phyloP scores from a whole-genome alignment of 2,329 filamentous ascomycete species.

The Thelonectria discophora region DNA sequence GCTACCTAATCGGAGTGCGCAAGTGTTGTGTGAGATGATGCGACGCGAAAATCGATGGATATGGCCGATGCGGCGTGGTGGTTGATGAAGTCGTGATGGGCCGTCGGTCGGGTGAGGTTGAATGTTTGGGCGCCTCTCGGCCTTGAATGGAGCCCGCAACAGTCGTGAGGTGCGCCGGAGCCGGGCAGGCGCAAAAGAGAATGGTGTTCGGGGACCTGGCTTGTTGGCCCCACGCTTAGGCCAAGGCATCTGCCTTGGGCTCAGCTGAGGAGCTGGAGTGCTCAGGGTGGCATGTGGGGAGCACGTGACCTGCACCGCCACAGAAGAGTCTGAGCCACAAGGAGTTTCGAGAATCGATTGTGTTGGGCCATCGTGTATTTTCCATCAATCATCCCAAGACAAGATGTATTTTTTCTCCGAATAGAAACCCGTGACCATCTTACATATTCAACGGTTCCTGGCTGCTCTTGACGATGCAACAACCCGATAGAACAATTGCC shows the following conservation, averaged over 20 bases:
- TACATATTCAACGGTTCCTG: constrained; percentile 1
- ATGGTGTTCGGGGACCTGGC: constrained; percentile 20
- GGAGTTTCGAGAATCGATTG: not conserved
- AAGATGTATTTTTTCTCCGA: not conserved
- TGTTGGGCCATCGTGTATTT: too few species aligned
- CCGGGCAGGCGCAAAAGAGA: constrained; percentile 8
- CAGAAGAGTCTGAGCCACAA: not conserved
- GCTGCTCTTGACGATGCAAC: not conserved
- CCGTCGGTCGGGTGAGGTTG: constrained; percentile 37
- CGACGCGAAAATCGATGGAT: constrained; percentile 46
- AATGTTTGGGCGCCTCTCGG: constrained; percentile 38
- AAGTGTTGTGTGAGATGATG: constrained; percentile 22
- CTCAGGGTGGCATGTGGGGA: too few species aligned
- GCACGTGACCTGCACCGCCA: constrained; percentile 15
- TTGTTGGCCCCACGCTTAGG: constrained; percentile 1
- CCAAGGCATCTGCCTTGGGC: constrained; percentile 5
- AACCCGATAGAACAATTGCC: constrained; percentile 1
- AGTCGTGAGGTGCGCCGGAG: constrained; percentile 19
- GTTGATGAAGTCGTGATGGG: constrained; percentile 40
- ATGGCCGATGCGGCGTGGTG: constrained; percentile 34
- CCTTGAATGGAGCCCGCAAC: constrained; percentile 31
- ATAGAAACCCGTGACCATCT: not conserved
- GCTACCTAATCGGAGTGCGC: constrained; percentile 30
- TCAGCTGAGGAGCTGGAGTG: not conserved
- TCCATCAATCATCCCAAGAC: not conserved